phyloP scores from a whole-genome alignment of 1,284 basidiomycete species.

The Rhodofomes roseus region DNA sequence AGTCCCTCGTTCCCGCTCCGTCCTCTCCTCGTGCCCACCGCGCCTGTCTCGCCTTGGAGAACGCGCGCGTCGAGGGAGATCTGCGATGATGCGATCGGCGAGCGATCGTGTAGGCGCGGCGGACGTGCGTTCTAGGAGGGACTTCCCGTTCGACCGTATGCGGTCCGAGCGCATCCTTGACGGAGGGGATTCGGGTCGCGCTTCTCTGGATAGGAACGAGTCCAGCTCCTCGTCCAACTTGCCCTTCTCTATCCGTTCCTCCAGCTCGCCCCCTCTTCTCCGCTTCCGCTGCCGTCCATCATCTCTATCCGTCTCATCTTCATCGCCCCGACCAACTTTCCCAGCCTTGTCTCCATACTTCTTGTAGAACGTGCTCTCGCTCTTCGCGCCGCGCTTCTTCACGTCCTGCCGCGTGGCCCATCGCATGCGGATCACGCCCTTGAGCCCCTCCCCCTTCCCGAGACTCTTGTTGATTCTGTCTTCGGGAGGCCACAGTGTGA shows the following conservation, averaged over 20 bases:
- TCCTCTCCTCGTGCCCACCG: neutral
- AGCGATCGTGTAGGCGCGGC: slow-evolving; percentile 34
- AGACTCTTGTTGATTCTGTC: slow-evolving; percentile 67
- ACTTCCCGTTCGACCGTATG: slow-evolving; percentile 43
- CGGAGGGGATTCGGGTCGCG: slow-evolving; percentile 37
- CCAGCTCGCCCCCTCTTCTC: slow-evolving; percentile 32
- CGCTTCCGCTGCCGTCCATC: slow-evolving; percentile 32
- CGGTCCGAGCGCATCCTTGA: slow-evolving; percentile 68
- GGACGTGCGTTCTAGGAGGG: slow-evolving; percentile 55
- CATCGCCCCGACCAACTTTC: slow-evolving; percentile 44
- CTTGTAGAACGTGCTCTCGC: slow-evolving; percentile 70
- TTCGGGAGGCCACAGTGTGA: slow-evolving; percentile 73
- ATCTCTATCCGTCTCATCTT: slow-evolving; percentile 18
- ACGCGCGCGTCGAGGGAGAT: slow-evolving; percentile 38
- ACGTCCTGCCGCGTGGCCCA: slow-evolving; percentile 67
- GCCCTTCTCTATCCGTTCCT: slow-evolving; percentile 33
- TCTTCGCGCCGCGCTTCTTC: slow-evolving; percentile 68
- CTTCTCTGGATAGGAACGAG: slow-evolving; percentile 50
- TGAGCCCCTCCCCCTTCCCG: slow-evolving; percentile 59
- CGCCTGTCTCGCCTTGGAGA: slow-evolving; percentile 20
- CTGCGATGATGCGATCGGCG: slow-evolving; percentile 41
- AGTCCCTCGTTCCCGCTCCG: slow-evolving; percentile 25
- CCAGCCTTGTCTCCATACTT: slow-evolving; percentile 66
- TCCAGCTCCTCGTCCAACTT: slow-evolving; percentile 61
- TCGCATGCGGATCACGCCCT: slow-evolving; percentile 62